phyloP scores from a whole-genome alignment of 257 asterid genomes.

The Handroanthus guayacan region DNA sequence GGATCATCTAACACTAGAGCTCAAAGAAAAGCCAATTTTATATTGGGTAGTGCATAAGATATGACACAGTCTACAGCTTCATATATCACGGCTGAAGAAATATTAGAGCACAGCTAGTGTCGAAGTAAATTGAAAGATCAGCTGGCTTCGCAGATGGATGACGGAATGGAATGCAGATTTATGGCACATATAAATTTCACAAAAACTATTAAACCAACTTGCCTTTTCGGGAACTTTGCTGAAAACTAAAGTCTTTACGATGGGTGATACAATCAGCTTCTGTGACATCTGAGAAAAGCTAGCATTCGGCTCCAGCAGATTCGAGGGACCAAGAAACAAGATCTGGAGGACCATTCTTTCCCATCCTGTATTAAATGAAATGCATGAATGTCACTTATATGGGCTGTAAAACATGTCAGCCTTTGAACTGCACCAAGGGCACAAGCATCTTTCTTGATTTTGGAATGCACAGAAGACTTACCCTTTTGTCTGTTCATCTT shows the following conservation, averaged over 20 bases:
- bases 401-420: constrained; percentile 12
- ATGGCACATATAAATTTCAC: neutral
- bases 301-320: constrained; percentile 90
- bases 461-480: constrained; percentile 28
- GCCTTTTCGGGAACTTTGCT: constrained; percentile 97
- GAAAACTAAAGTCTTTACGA: constrained; percentile 90
- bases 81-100: neutral
- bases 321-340: constrained; percentile 95
- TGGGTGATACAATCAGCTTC: constrained; percentile 95
- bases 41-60: neutral
- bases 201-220: constrained; percentile 31
- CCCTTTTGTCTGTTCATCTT: constrained; percentile 78
- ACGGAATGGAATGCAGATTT: constrained; percentile 17
- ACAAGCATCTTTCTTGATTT: neutral
- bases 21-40: constrained; percentile 7
- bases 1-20: neutral
- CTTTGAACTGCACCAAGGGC: constrained; percentile 1
- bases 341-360: constrained; percentile 99
- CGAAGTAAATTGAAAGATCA: neutral
- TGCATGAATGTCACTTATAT: neutral
- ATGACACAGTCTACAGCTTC: neutral
- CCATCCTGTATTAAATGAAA: constrained; percentile 69
- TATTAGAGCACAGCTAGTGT: neutral
- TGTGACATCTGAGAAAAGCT: constrained; percentile 96
- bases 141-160: neutral